Conservation (phyloP, 163 green algal species). For the Chlorella variabilis region DNA sequence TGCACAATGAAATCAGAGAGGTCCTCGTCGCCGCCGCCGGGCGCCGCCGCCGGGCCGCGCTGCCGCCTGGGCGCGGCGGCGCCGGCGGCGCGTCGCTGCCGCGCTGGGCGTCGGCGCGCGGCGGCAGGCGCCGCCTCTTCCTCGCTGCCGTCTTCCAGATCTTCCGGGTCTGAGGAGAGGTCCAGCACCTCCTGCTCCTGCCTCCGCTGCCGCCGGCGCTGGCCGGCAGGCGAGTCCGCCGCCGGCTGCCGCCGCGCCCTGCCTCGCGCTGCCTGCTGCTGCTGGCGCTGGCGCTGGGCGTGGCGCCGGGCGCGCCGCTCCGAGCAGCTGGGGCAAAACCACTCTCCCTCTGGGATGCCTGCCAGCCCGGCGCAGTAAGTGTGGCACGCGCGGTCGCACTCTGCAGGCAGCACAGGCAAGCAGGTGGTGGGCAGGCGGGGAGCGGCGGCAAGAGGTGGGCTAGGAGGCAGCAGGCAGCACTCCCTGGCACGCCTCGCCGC, state of each 20-base stretch:
- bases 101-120: neutral
- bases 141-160: neutral
- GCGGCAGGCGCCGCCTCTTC: neutral
- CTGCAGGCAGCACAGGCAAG: conserved; percentile 23
- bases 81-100: neutral
- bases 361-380: conserved; percentile 66
- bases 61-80: neutral
- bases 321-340: conserved; percentile 59
- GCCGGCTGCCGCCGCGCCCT: neutral
- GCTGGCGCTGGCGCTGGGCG: too few species aligned
- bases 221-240: too few species aligned
- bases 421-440: neutral
- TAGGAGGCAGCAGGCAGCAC: too few species aligned
- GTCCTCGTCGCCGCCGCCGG: neutral
- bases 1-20: conserved; percentile 10
- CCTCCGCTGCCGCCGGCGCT: too few species aligned
- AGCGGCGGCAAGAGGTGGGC: too few species aligned
- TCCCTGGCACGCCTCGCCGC: too few species aligned
- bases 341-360: conserved; percentile 65
- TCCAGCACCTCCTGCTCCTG: neutral
- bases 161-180: too few species aligned
- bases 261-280: neutral
- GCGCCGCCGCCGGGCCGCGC: too few species aligned
- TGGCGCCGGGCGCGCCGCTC: conserved; percentile 11
- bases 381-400: conserved; percentile 69